These are phyloP conservation scores for Brettanomyces naardenensis DNA, from an alignment of 805 yeast genomes.

Conservation along the genomic window DNA sequence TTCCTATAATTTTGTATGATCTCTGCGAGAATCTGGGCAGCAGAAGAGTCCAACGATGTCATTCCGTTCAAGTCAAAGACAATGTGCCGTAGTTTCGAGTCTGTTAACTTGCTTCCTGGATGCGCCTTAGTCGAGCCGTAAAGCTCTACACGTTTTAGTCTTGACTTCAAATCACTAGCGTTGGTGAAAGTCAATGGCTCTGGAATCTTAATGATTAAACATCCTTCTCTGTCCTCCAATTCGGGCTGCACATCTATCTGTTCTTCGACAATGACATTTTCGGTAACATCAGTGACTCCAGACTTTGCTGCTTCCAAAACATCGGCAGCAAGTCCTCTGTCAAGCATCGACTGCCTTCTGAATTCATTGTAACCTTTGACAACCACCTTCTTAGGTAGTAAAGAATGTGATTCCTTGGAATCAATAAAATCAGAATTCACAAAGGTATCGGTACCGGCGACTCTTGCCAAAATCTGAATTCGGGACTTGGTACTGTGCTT, in stretches of 20 bases:
- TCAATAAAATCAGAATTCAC: slow-evolving; percentile 59
- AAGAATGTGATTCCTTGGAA: slow-evolving; percentile 6
- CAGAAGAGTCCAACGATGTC: slow-evolving; percentile 73
- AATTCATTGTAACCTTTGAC: slow-evolving; percentile 22
- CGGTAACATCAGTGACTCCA: neutral
- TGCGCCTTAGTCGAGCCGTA: slow-evolving; percentile 71
- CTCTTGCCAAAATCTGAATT: slow-evolving; percentile 72
- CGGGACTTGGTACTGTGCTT: slow-evolving; percentile 76
- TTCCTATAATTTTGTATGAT: slow-evolving; percentile 49
- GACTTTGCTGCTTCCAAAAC: neutral
- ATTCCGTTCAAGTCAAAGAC: slow-evolving; percentile 76
- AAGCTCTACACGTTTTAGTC: slow-evolving; percentile 62
- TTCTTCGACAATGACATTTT: neutral
- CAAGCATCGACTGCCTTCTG: slow-evolving; percentile 13
- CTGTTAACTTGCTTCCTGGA: slow-evolving; percentile 40
- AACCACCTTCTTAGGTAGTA: slow-evolving; percentile 11
- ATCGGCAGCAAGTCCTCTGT: neutral
- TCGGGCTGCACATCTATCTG: slow-evolving; percentile 10
- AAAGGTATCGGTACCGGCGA: slow-evolving; percentile 53
- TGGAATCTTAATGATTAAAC: slow-evolving; percentile 71
- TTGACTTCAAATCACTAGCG: slow-evolving; percentile 62
- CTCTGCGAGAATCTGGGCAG: slow-evolving; percentile 62
- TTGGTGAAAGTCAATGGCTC: slow-evolving; percentile 89
- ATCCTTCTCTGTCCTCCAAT: slow-evolving; percentile 53
- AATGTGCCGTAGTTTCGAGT: slow-evolving; percentile 42